Evolutionary conservation across 176 grass and related monocot genomes (phyloP).

Genomic region (Oropetium thomaeum): DNA sequence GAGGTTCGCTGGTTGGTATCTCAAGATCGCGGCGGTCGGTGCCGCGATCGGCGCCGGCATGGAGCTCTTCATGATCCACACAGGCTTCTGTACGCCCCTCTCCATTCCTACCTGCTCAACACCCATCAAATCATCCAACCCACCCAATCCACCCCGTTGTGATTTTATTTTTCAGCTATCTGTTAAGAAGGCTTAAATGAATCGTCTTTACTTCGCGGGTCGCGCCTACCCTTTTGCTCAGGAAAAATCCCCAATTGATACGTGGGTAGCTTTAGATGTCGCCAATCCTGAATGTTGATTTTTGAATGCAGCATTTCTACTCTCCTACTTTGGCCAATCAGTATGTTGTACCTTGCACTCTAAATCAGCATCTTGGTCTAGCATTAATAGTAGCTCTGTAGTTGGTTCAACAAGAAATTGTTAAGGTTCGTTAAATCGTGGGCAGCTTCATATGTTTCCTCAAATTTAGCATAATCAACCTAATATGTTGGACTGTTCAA

Average conservation of each 20-base stretch:
- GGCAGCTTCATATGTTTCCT: neutral
- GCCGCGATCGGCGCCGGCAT: too few species aligned
- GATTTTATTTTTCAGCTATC: neutral
- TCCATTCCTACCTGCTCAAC: neutral
- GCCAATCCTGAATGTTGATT: neutral
- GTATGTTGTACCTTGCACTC: neutral
- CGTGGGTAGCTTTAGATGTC: neutral
- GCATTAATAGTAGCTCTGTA: too few species aligned
- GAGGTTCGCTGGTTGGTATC: slow-evolving; percentile 78
- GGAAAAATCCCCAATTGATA: neutral
- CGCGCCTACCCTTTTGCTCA: neutral
- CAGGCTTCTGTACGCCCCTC: slow-evolving; percentile 74
- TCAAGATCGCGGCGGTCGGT: too few species aligned
- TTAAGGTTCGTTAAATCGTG: neutral
- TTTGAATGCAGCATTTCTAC: too few species aligned
- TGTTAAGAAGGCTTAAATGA: neutral
- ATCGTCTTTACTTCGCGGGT: neutral
- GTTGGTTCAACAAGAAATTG: too few species aligned
- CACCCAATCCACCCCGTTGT: neutral
- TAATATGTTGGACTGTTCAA: neutral
- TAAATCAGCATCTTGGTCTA: neutral
- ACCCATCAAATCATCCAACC: neutral
- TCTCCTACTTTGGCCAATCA: neutral
- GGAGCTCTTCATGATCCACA: too few species aligned
- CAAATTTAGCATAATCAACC: neutral